These are phyloP conservation scores for Zasmidium angulare DNA, from an alignment of 2,329 filamentous ascomycete species.

Conservation along the genomic window DNA sequence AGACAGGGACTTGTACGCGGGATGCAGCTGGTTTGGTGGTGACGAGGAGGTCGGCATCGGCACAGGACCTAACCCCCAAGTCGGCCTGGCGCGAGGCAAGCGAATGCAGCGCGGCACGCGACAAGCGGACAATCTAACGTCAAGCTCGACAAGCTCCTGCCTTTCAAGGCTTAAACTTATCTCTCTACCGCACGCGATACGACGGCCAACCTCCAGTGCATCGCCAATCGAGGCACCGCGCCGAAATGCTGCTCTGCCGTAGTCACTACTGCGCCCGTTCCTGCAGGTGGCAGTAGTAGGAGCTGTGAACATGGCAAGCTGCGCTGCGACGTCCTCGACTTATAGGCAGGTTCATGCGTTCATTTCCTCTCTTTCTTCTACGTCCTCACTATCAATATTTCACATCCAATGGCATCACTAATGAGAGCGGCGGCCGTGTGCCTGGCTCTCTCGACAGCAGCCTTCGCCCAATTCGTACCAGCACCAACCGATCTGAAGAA, in stretches of 20 bases:
- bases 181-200: background rate
- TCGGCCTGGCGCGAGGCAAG: background rate
- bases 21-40: too few relatives aligned
- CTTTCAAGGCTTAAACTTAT: background rate
- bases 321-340: background rate
- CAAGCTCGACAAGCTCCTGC: background rate
- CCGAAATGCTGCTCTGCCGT: background rate
- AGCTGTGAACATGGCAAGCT: background rate
- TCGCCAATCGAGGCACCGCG: background rate
- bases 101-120: background rate
- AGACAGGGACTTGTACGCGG: too few relatives aligned
- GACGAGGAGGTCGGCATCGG: too few relatives aligned
- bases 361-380: background rate
- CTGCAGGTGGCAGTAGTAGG: background rate
- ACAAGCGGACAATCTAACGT: background rate
- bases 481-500: constrained; percentile 46
- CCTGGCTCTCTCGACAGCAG: constrained; percentile 4
- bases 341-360: background rate
- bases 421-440: constrained; percentile 6
- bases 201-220: background rate
- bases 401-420: constrained; percentile 8
- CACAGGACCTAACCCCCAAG: background rate
- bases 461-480: constrained; percentile 44
- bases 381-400: background rate
- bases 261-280: background rate